These are phyloP conservation scores for Pseudocohnilembus persalinus DNA, from an alignment of 169 alveolate species.

Conservation along the genomic window DNA sequence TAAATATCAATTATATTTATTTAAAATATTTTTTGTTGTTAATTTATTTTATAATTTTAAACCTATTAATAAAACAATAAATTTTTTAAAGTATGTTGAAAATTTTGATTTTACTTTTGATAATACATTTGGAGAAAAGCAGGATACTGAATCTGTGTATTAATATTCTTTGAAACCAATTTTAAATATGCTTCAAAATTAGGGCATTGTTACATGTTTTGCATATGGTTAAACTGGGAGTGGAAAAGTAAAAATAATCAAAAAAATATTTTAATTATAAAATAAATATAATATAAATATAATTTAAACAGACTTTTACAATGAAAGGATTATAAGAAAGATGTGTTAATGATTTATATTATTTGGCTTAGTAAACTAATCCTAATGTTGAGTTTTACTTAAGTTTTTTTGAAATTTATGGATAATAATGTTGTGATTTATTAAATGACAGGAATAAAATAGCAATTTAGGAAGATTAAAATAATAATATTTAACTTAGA, in stretches of 20 bases:
- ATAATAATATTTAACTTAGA: constrained; percentile 28
- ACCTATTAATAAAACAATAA: constrained; percentile 35
- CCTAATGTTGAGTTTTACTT: constrained; percentile 14
- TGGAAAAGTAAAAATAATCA: constrained; percentile 4
- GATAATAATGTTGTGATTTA: constrained; percentile 43
- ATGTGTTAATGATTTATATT: neutral
- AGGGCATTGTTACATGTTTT: constrained; percentile 45
- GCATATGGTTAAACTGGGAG: constrained; percentile 43
- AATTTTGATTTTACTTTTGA: constrained; percentile 61
- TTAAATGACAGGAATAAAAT: constrained; percentile 29
- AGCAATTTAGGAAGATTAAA: constrained; percentile 39
- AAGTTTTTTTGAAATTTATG: constrained; percentile 45
- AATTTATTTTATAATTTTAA: no score
- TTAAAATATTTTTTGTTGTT: no score
- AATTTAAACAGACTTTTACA: constrained; percentile 17
- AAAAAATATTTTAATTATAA: no score
- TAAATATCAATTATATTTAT: no score
- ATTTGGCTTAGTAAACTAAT: constrained; percentile 5
- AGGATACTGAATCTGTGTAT: constrained; percentile 55
- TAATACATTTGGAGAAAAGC: constrained; percentile 58
- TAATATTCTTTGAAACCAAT: constrained; percentile 56
- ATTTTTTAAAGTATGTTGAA: constrained; percentile 52
- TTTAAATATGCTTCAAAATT: constrained; percentile 47
- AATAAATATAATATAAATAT: no score
- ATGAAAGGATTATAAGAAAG: constrained; percentile 25